A percentile compares a stretch with the other conserved stretches of the same genome.
These are phyloP conservation scores for Zarea fungicola DNA, from an alignment of 2,329 filamentous ascomycete species.

Conservation along the genomic window DNA sequence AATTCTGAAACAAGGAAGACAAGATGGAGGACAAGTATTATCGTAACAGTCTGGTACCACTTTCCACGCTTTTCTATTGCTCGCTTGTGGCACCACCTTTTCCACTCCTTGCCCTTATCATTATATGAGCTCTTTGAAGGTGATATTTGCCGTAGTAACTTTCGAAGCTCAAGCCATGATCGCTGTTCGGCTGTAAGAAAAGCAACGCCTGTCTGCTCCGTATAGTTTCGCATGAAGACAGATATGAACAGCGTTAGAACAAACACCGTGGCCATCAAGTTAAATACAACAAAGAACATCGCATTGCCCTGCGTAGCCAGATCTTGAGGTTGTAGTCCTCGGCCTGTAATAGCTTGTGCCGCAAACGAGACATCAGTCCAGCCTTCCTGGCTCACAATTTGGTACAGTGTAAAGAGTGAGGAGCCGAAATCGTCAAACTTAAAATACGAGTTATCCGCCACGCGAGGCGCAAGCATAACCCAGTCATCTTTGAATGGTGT, in stretches of 20 bases:
- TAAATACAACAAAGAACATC: slow-evolving; percentile 93
- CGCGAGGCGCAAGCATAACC: slow-evolving; percentile 76
- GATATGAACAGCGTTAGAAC: slow-evolving; percentile 96
- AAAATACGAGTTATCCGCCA: slow-evolving; percentile 76
- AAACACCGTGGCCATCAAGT: slow-evolving; percentile 92
- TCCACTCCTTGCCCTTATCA: slow-evolving; percentile 71
- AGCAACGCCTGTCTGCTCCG: slow-evolving; percentile 94
- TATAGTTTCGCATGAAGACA: slow-evolving; percentile 99
- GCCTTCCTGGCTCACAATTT: slow-evolving; percentile 97
- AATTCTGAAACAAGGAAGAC: slow-evolving; percentile 80
- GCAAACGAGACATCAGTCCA: slow-evolving; percentile 92
- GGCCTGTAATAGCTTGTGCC: slow-evolving; percentile 74
- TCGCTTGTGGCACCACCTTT: slow-evolving; percentile 90
- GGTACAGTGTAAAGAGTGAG: slow-evolving; percentile 92
- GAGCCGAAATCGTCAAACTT: slow-evolving; percentile 94
- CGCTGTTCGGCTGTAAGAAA: slow-evolving; percentile 93
- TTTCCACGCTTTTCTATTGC: slow-evolving; percentile 90
- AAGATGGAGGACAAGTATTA: slow-evolving; percentile 75
- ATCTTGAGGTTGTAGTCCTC: slow-evolving; percentile 64
- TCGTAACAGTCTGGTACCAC: slow-evolving; percentile 82
- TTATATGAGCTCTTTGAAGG: slow-evolving; percentile 88
- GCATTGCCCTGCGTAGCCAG: slow-evolving; percentile 76
- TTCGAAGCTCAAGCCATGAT: slow-evolving; percentile 92
- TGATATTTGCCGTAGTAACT: slow-evolving; percentile 85
- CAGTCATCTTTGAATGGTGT: slow-evolving; percentile 69